Conservation (phyloP, 1,284 basidiomycete genomes). For the Termitomyces sp. region DNA sequence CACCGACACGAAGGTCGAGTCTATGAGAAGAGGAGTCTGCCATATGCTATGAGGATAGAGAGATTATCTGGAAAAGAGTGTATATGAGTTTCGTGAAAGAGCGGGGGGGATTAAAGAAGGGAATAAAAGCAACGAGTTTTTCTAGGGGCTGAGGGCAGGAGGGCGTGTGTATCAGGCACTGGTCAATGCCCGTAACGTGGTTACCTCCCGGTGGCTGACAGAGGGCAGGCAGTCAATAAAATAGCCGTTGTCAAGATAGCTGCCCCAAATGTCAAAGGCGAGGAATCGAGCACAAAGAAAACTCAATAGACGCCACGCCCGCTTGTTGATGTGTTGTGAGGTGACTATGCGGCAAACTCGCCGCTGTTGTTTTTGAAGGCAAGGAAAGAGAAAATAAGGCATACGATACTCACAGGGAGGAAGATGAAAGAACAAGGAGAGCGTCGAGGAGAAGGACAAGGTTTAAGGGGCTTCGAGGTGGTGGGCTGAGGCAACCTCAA, state of each 20-base stretch:
- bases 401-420: conserved; percentile 16
- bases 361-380: conserved; percentile 8
- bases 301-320: conserved; percentile 22
- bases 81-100: conserved; percentile 17
- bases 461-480: conserved; percentile 17
- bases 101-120: conserved; percentile 16
- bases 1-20: conserved; percentile 94
- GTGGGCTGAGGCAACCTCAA: conserved; percentile 22
- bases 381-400: conserved; percentile 2
- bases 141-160: conserved; percentile 28
- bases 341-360: conserved; percentile 17
- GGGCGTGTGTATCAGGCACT: conserved; percentile 34
- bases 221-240: conserved; percentile 1
- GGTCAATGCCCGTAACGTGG: conserved; percentile 29
- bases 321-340: conserved; percentile 19
- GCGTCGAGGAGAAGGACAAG: conserved; percentile 15
- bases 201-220: conserved; percentile 23
- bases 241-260: conserved; percentile 9
- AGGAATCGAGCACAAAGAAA: conserved; percentile 4
- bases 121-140: conserved; percentile 19
- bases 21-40: conserved; percentile 66
- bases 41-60: conserved; percentile 37
- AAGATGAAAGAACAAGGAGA: conserved; percentile 16
- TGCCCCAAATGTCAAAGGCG: background rate
- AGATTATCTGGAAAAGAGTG: conserved; percentile 18